phyloP scores from a whole-genome alignment of 176 grass and related monocot species.

The Dendrocalamus sinicus region DNA sequence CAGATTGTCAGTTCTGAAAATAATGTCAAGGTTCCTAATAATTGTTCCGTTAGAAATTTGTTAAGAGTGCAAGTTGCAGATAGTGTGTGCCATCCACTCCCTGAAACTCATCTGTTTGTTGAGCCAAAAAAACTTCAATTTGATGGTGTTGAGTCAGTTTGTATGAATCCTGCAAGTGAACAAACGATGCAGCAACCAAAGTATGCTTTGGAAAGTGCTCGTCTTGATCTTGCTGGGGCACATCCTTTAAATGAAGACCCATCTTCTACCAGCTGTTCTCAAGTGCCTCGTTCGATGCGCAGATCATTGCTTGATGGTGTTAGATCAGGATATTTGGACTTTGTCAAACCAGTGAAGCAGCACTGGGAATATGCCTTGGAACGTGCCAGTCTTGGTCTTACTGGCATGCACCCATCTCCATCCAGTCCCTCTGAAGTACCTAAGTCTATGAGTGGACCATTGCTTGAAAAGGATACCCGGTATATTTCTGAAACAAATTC shows the following conservation, averaged over 20 bases:
- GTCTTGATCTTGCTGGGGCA: conserved; percentile 31
- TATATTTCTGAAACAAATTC: conserved; percentile 18
- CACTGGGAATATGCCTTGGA: conserved; percentile 29
- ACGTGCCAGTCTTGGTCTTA: conserved; percentile 16
- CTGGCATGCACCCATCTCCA: conserved; percentile 6
- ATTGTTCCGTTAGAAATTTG: conserved; percentile 38
- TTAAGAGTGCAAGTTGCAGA: conserved; percentile 1
- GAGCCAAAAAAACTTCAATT: conserved; percentile 62
- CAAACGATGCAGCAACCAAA: conserved; percentile 28
- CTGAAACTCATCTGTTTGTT: conserved; percentile 46
- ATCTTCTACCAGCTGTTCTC: conserved; percentile 35
- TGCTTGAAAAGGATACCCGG: conserved; percentile 12
- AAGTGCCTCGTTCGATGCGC: conserved; percentile 19
- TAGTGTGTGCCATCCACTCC: conserved; percentile 24
- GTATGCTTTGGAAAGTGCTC: conserved; percentile 25
- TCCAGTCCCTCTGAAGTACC: conserved; percentile 35
- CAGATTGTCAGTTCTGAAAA: conserved; percentile 29
- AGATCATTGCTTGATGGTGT: conserved; percentile 36
- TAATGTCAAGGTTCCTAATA: background rate
- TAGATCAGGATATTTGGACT: conserved; percentile 25
- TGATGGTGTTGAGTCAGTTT: conserved; percentile 45
- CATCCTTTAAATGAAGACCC: conserved; percentile 38
- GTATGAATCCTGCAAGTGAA: conserved; percentile 26
- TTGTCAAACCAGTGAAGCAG: conserved; percentile 27
- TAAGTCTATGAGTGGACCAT: background rate